A percentile compares a stretch with the other conserved stretches of the same genome.
These are phyloP conservation scores for Podila clonocystis DNA, from an alignment of 192 early-diverging fungal species.

Conservation along the genomic window DNA sequence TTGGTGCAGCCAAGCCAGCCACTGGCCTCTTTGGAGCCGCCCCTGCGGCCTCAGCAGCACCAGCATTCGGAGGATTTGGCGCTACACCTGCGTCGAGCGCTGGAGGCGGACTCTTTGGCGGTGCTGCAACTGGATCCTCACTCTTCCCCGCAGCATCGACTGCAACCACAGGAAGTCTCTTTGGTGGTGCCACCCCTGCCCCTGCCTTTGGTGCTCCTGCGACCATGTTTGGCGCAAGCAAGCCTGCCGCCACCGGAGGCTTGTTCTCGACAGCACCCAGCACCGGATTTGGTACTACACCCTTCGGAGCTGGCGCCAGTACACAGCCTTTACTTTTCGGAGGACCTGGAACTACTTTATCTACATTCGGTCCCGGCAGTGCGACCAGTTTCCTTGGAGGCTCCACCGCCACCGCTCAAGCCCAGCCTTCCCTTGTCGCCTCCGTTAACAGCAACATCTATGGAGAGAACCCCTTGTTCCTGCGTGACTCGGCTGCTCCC, in stretches of 20 bases:
- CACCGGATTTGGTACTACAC: conserved; percentile 20
- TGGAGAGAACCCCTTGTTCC: conserved; percentile 86
- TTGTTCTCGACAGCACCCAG: conserved; percentile 8
- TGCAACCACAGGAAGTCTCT: conserved; percentile 19
- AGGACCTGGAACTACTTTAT: conserved; percentile 10
- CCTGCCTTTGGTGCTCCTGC: conserved; percentile 32
- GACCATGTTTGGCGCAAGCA: conserved; percentile 30
- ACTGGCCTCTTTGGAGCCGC: conserved; percentile 51
- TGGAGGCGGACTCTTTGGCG: conserved; percentile 54
- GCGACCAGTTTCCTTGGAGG: conserved; percentile 54
- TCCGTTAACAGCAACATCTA: conserved; percentile 89
- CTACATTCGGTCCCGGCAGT: conserved; percentile 29
- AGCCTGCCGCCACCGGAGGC: conserved; percentile 24
- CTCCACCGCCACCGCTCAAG: conserved; percentile 52
- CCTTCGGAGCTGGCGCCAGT: conserved; percentile 23
- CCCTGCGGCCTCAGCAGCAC: conserved; percentile 28
- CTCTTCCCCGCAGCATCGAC: conserved; percentile 33
- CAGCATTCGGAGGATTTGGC: conserved; percentile 43
- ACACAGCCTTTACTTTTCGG: conserved; percentile 25
- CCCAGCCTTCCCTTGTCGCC: conserved; percentile 68
- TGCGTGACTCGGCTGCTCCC: conserved; percentile 58
- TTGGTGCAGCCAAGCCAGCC: conserved; percentile 41
- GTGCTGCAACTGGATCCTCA: conserved; percentile 21
- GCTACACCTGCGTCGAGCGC: conserved; percentile 21
- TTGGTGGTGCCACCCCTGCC: conserved; percentile 42